These are phyloP conservation scores for Apiospora marii DNA, from an alignment of 2,329 filamentous ascomycete species.

Conservation along the genomic window DNA sequence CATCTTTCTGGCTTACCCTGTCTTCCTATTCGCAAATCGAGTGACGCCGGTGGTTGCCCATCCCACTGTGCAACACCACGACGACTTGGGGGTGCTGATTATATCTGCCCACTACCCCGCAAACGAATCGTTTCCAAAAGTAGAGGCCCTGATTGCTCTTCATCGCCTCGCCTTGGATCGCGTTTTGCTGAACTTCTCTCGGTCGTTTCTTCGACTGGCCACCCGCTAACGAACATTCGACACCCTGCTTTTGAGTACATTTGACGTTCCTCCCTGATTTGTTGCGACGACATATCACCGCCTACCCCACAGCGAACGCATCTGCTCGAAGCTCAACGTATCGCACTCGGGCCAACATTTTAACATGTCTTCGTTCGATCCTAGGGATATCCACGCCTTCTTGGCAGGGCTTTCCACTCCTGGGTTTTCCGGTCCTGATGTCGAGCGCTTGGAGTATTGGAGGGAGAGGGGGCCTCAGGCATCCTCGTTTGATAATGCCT, in stretches of 20 bases:
- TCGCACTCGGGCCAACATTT: not conserved
- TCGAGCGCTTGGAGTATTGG: not conserved
- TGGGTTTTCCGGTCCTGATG: not conserved
- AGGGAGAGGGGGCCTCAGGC: not conserved
- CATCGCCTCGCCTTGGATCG: not conserved
- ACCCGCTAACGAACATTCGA: not conserved
- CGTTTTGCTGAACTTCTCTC: not conserved
- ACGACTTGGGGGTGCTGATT: not conserved
- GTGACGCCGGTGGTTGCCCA: not conserved
- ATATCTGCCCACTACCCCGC: conserved; percentile 18
- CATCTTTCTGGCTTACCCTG: not conserved
- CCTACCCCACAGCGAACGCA: not conserved
- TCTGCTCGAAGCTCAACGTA: not conserved
- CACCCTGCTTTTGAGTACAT: not conserved
- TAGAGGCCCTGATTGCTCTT: not conserved
- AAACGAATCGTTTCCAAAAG: not conserved
- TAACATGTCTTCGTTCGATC: not conserved
- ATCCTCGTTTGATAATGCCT: not conserved
- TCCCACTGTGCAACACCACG: not conserved
- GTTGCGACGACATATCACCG: not conserved
- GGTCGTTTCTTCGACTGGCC: not conserved
- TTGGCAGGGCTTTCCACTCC: not conserved
- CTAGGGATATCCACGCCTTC: not conserved
- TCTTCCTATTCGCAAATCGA: not conserved
- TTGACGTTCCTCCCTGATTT: not conserved